Conservation (phyloP, 257 asterid genomes). For the Echites panduratus region DNA sequence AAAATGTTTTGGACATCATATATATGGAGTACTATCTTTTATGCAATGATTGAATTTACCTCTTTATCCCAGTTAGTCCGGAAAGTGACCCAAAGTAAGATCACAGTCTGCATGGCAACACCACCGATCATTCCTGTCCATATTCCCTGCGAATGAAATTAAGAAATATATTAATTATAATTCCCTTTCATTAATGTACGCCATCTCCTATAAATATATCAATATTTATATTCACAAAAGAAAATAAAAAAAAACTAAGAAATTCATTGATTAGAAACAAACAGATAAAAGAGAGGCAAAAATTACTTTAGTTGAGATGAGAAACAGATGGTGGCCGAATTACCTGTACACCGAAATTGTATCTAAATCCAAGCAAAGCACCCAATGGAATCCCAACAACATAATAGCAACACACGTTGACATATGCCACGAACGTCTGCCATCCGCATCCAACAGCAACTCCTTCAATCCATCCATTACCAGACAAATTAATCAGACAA, state of each 20-base stretch:
- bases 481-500: too few relatives aligned
- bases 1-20: too few relatives aligned
- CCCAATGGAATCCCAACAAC: conserved; percentile 31
- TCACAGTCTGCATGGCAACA: conserved; percentile 24
- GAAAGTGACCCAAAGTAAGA: conserved; percentile 26
- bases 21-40: too few relatives aligned
- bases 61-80: conserved; percentile 28
- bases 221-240: too few relatives aligned
- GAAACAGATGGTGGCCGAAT: too few relatives aligned
- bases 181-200: too few relatives aligned
- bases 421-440: conserved; percentile 33
- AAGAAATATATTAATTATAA: not conserved
- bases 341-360: conserved; percentile 25
- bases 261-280: too few relatives aligned
- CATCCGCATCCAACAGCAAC: conserved; percentile 43
- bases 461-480: conserved; percentile 11
- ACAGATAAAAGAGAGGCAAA: too few relatives aligned
- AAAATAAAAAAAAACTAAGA: too few relatives aligned
- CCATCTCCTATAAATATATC: too few relatives aligned
- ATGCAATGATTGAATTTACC: conserved; percentile 9
- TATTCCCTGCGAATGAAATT: conserved; percentile 17
- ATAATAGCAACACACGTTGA: conserved; percentile 29
- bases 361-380: conserved; percentile 18
- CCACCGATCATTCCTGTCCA: conserved; percentile 31
- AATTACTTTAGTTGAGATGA: too few relatives aligned